Evolutionary conservation across 306 rosid species (phyloP), one percentile per base, ranked within the genome.

Genomic region (Luffa acutangula): DNA sequence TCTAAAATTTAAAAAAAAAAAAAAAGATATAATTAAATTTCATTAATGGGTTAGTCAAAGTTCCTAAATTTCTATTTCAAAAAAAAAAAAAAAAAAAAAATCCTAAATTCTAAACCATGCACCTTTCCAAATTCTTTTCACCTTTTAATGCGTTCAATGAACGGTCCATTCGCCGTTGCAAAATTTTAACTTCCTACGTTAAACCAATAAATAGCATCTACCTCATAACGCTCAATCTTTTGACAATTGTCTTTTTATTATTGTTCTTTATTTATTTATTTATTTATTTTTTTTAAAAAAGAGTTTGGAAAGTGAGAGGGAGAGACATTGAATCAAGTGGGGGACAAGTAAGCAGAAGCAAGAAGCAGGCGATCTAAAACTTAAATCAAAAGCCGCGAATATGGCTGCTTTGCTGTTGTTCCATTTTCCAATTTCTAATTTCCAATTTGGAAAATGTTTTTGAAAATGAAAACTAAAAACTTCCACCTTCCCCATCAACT

Each of bases 61-160:
- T 69, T 66, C 13, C 46, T 0, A 37, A 66, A 66, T 66, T 66
- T n/a, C n/a, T n/a, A n/a, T n/a, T n/a, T n/a, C n/a, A n/a, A n/a
- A n/a, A n/a, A n/a, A n/a, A n/a, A n/a, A n/a, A n/a, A n/a, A n/a
- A n/a, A n/a, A n/a, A n/a, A n/a, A n/a, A n/a, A n/a, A n/a, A n/a
- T 66, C 13, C 46, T 0, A 37, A 66, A 66, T 66, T 66, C 73
- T 37, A 7, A 66, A 17, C 31, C 49, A 66, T 39, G 53, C 21
- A 42, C 53, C 53, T n/a, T 8, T 69, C 70, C 75, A 69, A n/a
- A 69, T 69, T 69, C 53, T 14, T 4, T 42, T 69, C 75, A 69
- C 75, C 75, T 36, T 42, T 69, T 69, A 20, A n/a, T 69, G 48
- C 34, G 53, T 69, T 67, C 75, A 69, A n/a, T 69, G 75, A 69